phyloP scores from a whole-genome alignment of 306 rosid species.

The Citrullus amarus region DNA sequence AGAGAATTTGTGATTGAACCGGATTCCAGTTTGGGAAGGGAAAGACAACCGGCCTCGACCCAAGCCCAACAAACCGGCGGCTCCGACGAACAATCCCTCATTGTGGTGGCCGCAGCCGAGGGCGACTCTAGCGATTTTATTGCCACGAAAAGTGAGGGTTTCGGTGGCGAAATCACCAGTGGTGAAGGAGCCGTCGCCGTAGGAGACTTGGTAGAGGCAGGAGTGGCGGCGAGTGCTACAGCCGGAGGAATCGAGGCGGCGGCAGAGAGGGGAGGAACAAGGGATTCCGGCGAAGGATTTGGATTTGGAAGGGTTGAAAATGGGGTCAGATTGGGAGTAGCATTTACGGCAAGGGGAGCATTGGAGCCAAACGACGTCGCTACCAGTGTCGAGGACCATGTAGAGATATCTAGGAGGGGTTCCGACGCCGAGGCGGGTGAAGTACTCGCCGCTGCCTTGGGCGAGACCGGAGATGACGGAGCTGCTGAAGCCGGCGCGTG shows the following conservation, averaged over 20 bases:
- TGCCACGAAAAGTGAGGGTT: slow-evolving; percentile 43
- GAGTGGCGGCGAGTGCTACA: slow-evolving; percentile 21
- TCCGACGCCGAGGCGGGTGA: slow-evolving; percentile 52
- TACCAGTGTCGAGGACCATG: slow-evolving; percentile 56
- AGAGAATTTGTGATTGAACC: slow-evolving; percentile 46
- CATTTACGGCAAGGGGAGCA: slow-evolving; percentile 53
- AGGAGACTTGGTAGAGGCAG: slow-evolving; percentile 48
- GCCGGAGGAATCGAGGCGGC: slow-evolving; percentile 30
- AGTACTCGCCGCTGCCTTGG: slow-evolving; percentile 59
- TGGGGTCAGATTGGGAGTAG: slow-evolving; percentile 37
- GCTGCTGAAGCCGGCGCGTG: slow-evolving; percentile 35
- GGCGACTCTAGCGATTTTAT: slow-evolving; percentile 29
- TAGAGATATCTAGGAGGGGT: slow-evolving; percentile 35
- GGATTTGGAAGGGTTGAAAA: slow-evolving; percentile 39
- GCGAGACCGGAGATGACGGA: slow-evolving; percentile 43
- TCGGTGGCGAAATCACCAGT: slow-evolving; percentile 51
- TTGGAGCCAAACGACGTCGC: slow-evolving; percentile 60
- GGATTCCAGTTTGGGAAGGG: slow-evolving; percentile 41
- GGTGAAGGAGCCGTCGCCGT: slow-evolving; percentile 58
- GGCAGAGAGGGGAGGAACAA: slow-evolving; percentile 6
- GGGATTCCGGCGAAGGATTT: slow-evolving; percentile 2
- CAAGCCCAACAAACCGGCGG: slow-evolving; percentile 46
- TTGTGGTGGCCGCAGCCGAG: slow-evolving; percentile 57
- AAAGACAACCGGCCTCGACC: slow-evolving; percentile 47
- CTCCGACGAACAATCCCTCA: slow-evolving; percentile 46